These are phyloP conservation scores for Protomyces inundatus DNA, from an alignment of 1,139 yeast genomes.

Conservation along the genomic window DNA sequence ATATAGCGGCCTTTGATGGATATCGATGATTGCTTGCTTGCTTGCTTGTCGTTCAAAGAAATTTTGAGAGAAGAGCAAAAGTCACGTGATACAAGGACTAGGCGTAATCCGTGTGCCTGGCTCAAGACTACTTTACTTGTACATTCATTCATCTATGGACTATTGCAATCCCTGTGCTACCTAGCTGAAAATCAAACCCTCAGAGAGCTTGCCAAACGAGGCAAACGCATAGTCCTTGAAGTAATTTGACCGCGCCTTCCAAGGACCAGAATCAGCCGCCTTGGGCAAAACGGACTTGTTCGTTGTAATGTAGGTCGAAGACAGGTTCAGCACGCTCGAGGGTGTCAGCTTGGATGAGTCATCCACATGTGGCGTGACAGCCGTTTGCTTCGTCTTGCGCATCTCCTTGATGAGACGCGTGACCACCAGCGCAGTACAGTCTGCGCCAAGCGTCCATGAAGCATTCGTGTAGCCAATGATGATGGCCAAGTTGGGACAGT, in stretches of 20 bases:
- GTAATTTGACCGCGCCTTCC: constrained; percentile 17
- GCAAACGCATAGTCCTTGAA: constrained; percentile 10
- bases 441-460: constrained; percentile 22
- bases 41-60: no score
- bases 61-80: no score
- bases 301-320: constrained; percentile 7
- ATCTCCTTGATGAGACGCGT: constrained; percentile 9
- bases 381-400: background rate
- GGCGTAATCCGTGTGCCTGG: no score
- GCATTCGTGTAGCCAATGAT: constrained; percentile 17
- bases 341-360: background rate
- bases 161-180: no score
- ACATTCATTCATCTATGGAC: no score
- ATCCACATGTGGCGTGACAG: constrained; percentile 1
- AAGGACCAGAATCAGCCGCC: constrained; percentile 13
- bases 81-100: no score
- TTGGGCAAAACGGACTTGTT: background rate
- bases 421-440: constrained; percentile 20
- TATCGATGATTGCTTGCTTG: no score
- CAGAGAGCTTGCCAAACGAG: constrained; percentile 1
- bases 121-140: no score
- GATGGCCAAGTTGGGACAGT: constrained; percentile 6
- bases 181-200: background rate
- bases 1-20: no score
- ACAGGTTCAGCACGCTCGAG: constrained; percentile 7